A percentile compares a stretch with the other conserved stretches of the same genome.
phyloP scores from a whole-genome alignment of 345 rosid genomes.

The Ceriops zippeliana region DNA sequence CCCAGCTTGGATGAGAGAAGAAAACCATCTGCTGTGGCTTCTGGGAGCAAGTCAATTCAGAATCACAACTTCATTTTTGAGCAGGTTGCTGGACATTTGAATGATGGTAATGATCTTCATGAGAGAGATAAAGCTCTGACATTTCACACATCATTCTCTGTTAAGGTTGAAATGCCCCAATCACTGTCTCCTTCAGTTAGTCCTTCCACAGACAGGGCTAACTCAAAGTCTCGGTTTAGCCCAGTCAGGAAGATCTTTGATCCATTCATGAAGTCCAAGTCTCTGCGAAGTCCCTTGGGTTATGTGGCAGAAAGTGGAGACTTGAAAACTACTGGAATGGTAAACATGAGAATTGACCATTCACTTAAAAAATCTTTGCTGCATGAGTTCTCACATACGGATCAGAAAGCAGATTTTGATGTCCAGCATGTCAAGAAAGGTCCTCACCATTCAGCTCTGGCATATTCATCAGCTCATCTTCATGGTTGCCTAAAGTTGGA shows the following conservation, averaged over 20 bases:
- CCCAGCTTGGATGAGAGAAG: conserved; percentile 45
- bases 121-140: conserved; percentile 33
- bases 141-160: conserved; percentile 52
- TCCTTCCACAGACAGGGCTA: conserved; percentile 38
- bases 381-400: conserved; percentile 41
- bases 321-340: conserved; percentile 25
- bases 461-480: conserved; percentile 71
- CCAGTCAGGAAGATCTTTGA: conserved; percentile 72
- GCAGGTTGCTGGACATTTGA: conserved; percentile 35
- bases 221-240: conserved; percentile 57
- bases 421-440: conserved; percentile 26
- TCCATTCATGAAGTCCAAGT: conserved; percentile 84
- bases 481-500: conserved; percentile 69
- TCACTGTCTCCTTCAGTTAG: conserved; percentile 54
- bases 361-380: conserved; percentile 41
- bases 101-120: conserved; percentile 39
- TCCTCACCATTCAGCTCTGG: conserved; percentile 23
- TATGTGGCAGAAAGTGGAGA: conserved; percentile 34
- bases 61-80: conserved; percentile 33
- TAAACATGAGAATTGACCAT: conserved; percentile 33
- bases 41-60: conserved; percentile 31
- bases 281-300: conserved; percentile 55
- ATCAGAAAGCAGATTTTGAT: conserved; percentile 25
- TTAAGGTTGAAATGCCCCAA: conserved; percentile 43
- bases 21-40: conserved; percentile 22